Evolutionary conservation across 2,329 filamentous ascomycete genomes (phyloP).

Genomic region (Fusarium sp.): DNA sequence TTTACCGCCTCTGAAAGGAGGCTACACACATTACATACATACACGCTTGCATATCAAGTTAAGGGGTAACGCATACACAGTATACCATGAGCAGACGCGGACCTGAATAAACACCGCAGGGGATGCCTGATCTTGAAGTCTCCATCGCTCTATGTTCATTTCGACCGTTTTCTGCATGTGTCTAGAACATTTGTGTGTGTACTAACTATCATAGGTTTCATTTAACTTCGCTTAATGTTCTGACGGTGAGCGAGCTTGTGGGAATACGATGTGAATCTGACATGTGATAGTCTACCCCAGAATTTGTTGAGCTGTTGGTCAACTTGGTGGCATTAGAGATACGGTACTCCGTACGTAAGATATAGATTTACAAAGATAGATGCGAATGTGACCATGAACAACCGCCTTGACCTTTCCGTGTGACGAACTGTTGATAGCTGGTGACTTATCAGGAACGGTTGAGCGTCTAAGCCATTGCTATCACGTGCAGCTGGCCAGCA

Average conservation of each 20-base stretch:
- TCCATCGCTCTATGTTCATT: neutral
- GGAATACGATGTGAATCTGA: constrained; percentile 7
- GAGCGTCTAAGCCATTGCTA: constrained; percentile 11
- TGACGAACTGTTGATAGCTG: constrained; percentile 7
- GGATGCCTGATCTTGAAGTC: neutral
- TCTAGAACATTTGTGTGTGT: neutral
- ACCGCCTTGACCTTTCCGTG: constrained; percentile 5
- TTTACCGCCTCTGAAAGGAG: constrained; percentile 14
- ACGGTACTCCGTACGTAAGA: neutral
- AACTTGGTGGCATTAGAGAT: neutral
- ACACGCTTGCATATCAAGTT: constrained; percentile 21
- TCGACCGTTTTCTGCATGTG: neutral
- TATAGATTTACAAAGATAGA: neutral
- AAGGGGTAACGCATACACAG: constrained; percentile 20
- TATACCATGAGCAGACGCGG: constrained; percentile 28
- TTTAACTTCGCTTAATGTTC: neutral
- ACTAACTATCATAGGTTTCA: neutral
- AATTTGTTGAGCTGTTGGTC: neutral
- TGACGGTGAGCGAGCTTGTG: constrained; percentile 18
- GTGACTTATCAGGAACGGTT: constrained; percentile 18
- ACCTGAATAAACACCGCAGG: constrained; percentile 26
- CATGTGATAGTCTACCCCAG: constrained; percentile 13
- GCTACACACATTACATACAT: constrained; percentile 22
- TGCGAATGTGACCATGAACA: constrained; percentile 15
- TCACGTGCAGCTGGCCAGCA: constrained; percentile 36